Percentiles rank a stretch among this genome's conserved stretches.
Conservation (phyloP, 2,329 filamentous ascomycete species). For the Aspergillus japonicus region DNA sequence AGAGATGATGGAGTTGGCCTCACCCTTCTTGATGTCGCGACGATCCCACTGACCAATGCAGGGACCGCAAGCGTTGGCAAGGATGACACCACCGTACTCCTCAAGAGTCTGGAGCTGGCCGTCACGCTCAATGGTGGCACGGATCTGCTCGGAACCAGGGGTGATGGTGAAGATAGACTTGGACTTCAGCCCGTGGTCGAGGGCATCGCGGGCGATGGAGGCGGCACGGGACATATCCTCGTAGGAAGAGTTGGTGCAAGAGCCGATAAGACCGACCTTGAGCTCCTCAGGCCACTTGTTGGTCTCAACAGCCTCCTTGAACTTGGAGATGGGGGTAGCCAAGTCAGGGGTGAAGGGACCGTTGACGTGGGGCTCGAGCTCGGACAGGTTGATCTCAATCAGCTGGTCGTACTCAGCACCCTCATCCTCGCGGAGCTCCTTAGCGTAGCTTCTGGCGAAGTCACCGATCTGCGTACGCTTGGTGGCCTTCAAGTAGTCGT, state of each 20-base stretch:
- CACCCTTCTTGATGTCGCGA: constrained; percentile 88
- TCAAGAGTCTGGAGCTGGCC: constrained; percentile 92
- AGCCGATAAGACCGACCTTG: constrained; percentile 95
- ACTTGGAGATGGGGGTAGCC: constrained; percentile 96
- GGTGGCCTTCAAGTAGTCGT: constrained; percentile 89
- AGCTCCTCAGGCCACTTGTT: constrained; percentile 96
- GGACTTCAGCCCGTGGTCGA: constrained; percentile 89
- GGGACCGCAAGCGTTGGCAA: constrained; percentile 92
- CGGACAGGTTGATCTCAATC: constrained; percentile 91
- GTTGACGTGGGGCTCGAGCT: constrained; percentile 97
- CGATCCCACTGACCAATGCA: constrained; percentile 97
- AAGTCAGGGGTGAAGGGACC: constrained; percentile 98
- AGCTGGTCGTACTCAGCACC: constrained; percentile 93
- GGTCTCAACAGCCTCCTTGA: constrained; percentile 87
- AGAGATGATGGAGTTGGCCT: constrained; percentile 93
- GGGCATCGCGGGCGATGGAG: constrained; percentile 85
- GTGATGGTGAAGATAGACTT: constrained; percentile 94
- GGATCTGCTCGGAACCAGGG: constrained; percentile 94
- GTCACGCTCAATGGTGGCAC: constrained; percentile 86
- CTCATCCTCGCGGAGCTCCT: constrained; percentile 83
- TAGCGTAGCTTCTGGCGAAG: constrained; percentile 78
- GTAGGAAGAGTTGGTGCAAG: constrained; percentile 90
- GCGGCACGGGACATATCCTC: constrained; percentile 93
- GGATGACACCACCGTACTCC: constrained; percentile 89
- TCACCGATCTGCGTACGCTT: constrained; percentile 90